A percentile compares a stretch with the other conserved stretches of the same genome.
These are phyloP conservation scores for Rhipidocladum racemiflorum DNA, from an alignment of 176 grass and related monocot genomes.

Conservation along the genomic window DNA sequence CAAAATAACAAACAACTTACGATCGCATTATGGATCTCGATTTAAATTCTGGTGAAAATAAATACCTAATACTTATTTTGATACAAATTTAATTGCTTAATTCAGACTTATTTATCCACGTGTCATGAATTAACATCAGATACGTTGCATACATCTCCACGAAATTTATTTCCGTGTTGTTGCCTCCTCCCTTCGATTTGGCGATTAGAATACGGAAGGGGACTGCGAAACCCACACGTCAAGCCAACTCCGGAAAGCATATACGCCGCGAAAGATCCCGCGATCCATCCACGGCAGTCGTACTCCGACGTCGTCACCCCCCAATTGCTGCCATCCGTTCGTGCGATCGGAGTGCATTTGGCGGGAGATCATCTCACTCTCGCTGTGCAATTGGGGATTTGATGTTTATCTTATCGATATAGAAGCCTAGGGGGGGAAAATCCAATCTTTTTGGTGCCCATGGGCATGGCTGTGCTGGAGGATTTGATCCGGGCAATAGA, in stretches of 20 bases:
- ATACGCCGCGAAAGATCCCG: not conserved
- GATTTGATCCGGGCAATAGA: constrained; percentile 81
- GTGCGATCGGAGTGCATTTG: not conserved
- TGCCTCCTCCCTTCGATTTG: too few relatives aligned
- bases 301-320: not conserved
- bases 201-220: constrained; percentile 26
- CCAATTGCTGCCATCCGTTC: not conserved
- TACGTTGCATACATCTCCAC: too few relatives aligned
- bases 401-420: not conserved
- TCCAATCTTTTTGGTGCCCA: not conserved
- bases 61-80: too few relatives aligned
- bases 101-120: too few relatives aligned
- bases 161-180: too few relatives aligned
- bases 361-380: not conserved
- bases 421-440: not conserved
- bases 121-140: too few relatives aligned
- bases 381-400: not conserved
- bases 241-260: not conserved
- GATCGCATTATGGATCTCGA: too few relatives aligned
- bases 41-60: too few relatives aligned
- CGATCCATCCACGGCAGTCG: not conserved
- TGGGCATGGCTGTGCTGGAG: constrained; percentile 64
- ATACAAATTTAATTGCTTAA: too few relatives aligned
- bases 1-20: too few relatives aligned
- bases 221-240: constrained; percentile 30